phyloP scores from a whole-genome alignment of 192 early-diverging fungal species.

The Coemansia sp. region DNA sequence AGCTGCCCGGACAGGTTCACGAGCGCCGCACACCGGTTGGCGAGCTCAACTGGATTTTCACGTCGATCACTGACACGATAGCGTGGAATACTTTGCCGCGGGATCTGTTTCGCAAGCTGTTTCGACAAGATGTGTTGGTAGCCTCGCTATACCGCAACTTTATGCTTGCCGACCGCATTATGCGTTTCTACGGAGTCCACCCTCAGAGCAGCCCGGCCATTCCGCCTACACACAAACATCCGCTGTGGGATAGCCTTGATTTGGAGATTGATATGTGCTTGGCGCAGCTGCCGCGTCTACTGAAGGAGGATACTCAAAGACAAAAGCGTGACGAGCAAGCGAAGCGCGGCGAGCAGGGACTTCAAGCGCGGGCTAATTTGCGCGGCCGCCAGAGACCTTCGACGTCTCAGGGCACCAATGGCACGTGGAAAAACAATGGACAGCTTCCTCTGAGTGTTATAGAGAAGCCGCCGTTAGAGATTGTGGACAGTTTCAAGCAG shows the following conservation, averaged over 20 bases:
- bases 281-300: slow-evolving; percentile 80
- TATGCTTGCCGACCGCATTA: slow-evolving; percentile 90
- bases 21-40: slow-evolving; percentile 93
- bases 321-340: slow-evolving; percentile 30
- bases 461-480: slow-evolving; percentile 25
- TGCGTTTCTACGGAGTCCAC: slow-evolving; percentile 88
- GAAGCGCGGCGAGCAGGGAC: slow-evolving; percentile 24
- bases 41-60: slow-evolving; percentile 99
- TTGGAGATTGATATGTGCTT: slow-evolving; percentile 91
- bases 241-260: slow-evolving; percentile 96
- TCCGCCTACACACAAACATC: slow-evolving; percentile 88
- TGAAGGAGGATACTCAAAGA: slow-evolving; percentile 43
- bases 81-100: slow-evolving; percentile 91
- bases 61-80: slow-evolving; percentile 97
- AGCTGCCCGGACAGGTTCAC: slow-evolving; percentile 81
- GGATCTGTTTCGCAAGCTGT: slow-evolving; percentile 86
- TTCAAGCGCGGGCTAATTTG: slow-evolving; percentile 13
- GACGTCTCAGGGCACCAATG: not conserved
- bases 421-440: not conserved
- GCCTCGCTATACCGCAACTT: slow-evolving; percentile 95
- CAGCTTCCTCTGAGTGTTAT: slow-evolving; percentile 9
- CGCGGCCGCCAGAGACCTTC: slow-evolving; percentile 8
- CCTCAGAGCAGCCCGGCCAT: slow-evolving; percentile 84
- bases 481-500: slow-evolving; percentile 28
- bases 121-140: slow-evolving; percentile 91